Evolutionary conservation across 176 grass and related monocot species (phyloP).

Genomic region (Alloteropsis semialata): DNA sequence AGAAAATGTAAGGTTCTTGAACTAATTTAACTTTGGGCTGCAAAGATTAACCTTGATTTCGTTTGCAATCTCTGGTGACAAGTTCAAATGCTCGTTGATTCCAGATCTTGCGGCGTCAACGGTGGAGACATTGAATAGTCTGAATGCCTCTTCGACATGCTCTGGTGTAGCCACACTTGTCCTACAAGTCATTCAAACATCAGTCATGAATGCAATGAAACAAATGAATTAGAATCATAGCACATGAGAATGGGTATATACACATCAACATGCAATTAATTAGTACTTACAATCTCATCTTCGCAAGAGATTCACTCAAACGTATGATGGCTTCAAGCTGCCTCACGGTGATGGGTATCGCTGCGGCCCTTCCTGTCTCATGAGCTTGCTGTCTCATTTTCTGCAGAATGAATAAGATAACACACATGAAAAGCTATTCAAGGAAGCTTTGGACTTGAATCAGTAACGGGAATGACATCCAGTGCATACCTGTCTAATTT

Average conservation of each 20-base stretch:
- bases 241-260: background rate
- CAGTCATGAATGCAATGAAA: background rate
- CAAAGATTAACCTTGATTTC: conserved; percentile 75
- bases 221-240: background rate
- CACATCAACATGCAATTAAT: background rate
- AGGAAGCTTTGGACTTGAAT: background rate
- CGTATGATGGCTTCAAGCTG: conserved; percentile 98
- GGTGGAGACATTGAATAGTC: conserved; percentile 85
- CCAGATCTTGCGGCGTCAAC: conserved; percentile 92
- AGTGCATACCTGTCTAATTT: conserved; percentile 79
- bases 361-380: conserved; percentile 78
- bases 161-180: conserved; percentile 85
- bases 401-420: conserved; percentile 38
- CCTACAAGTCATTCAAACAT: conserved; percentile 39
- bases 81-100: conserved; percentile 94
- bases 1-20: background rate
- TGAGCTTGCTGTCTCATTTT: conserved; percentile 98
- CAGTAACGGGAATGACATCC: background rate
- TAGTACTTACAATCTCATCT: conserved; percentile 87
- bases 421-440: background rate
- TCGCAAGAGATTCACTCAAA: conserved; percentile 95
- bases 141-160: conserved; percentile 96
- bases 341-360: conserved; percentile 95
- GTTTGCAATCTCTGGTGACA: conserved; percentile 91
- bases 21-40: background rate